phyloP scores from a whole-genome alignment of 2,329 filamentous ascomycete species.

The Penicillium brasilianum region DNA sequence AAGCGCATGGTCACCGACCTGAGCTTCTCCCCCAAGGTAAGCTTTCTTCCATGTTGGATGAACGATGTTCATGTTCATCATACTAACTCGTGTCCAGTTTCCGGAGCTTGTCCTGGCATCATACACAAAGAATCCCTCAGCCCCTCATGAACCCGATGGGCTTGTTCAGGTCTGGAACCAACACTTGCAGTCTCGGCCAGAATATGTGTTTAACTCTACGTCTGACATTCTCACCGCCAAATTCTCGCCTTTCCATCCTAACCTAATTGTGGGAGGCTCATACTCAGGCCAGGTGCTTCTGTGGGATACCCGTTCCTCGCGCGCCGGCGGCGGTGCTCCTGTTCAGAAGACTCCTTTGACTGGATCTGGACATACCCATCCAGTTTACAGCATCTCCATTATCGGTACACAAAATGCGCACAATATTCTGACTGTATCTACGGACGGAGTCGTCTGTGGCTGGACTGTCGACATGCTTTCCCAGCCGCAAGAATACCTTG shows the following conservation, averaged over 20 bases:
- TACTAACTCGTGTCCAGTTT: conserved; percentile 58
- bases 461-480: conserved; percentile 99
- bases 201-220: conserved; percentile 95
- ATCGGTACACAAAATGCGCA: conserved; percentile 98
- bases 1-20: conserved; percentile 96
- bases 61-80: background rate
- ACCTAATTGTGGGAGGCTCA: conserved; percentile 91
- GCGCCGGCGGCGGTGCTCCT: conserved; percentile 68
- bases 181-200: conserved; percentile 89
- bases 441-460: conserved; percentile 93
- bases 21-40: conserved; percentile 87
- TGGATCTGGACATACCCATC: conserved; percentile 92
- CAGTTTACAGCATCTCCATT: conserved; percentile 92
- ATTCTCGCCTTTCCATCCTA: conserved; percentile 98
- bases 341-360: conserved; percentile 96
- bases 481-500: conserved; percentile 91
- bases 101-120: conserved; percentile 90
- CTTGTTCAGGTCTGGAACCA: conserved; percentile 97
- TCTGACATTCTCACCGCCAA: conserved; percentile 94
- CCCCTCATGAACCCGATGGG: conserved; percentile 90
- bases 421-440: conserved; percentile 96
- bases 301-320: conserved; percentile 93
- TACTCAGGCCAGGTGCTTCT: conserved; percentile 96
- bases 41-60: background rate
- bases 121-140: conserved; percentile 96